Evolutionary conservation across 1,284 basidiomycete genomes (phyloP).

Genomic region (Puccinia polysora): DNA sequence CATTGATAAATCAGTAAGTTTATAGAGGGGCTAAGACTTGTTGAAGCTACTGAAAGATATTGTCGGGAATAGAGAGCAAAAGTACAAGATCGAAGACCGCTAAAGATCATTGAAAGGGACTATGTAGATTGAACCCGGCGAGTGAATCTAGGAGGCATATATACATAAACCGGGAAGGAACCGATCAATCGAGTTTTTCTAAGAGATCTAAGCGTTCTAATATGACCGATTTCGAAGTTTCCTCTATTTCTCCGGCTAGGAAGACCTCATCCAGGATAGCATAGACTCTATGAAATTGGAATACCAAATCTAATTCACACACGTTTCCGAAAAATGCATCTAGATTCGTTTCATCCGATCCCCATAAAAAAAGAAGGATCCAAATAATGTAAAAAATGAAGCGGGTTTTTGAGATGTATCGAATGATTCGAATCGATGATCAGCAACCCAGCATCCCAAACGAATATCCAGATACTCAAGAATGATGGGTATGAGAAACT

Average conservation of each 20-base stretch:
- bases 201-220: slow-evolving; percentile 59
- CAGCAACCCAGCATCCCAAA: too few relatives aligned
- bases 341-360: slow-evolving; percentile 53
- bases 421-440: too few relatives aligned
- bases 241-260: slow-evolving; percentile 96
- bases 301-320: slow-evolving; percentile 91
- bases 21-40: too few relatives aligned
- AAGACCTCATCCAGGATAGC: slow-evolving; percentile 97
- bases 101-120: too few relatives aligned
- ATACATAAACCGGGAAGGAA: too few relatives aligned
- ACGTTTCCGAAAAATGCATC: slow-evolving; percentile 98
- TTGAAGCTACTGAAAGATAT: too few relatives aligned
- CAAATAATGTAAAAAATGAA: neutral
- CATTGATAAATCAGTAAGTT: too few relatives aligned
- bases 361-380: neutral
- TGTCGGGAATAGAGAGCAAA: too few relatives aligned
- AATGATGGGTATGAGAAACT: neutral
- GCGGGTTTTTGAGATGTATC: too few relatives aligned
- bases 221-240: slow-evolving; percentile 93
- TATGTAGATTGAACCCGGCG: too few relatives aligned
- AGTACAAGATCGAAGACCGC: too few relatives aligned
- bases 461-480: slow-evolving; percentile 7
- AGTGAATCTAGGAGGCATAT: too few relatives aligned
- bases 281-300: slow-evolving; percentile 97
- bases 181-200: slow-evolving; percentile 36